These are phyloP conservation scores for Blepharisma japonicum DNA, from an alignment of 73 alveolate genomes.

Conservation along the genomic window DNA sequence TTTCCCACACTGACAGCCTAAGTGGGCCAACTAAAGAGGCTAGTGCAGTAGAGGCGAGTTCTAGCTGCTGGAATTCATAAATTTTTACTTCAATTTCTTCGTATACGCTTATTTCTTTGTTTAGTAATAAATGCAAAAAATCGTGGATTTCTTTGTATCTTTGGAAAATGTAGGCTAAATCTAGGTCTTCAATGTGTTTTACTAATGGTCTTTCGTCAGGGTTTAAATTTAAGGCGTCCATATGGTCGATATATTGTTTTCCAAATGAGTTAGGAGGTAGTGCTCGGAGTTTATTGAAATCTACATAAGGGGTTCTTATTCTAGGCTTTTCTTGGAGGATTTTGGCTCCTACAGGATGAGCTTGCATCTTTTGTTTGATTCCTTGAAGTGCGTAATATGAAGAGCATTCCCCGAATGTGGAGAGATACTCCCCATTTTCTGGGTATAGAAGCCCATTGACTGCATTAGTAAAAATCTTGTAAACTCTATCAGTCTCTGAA, in stretches of 20 bases:
- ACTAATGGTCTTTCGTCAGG: slow-evolving; percentile 60
- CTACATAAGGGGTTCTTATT: slow-evolving; percentile 30
- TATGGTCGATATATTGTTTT: slow-evolving; percentile 42
- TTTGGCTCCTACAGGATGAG: slow-evolving; percentile 40
- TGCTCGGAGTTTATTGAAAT: slow-evolving; percentile 20
- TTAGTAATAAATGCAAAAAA: slow-evolving; percentile 48
- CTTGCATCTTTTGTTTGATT: slow-evolving; percentile 45
- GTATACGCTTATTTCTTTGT: slow-evolving; percentile 34
- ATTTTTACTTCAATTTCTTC: slow-evolving; percentile 59
- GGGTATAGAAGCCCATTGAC: slow-evolving; percentile 40
- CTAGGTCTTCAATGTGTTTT: slow-evolving; percentile 56
- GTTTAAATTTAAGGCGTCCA: slow-evolving; percentile 42
- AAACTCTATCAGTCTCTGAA: not conserved
- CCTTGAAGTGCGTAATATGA: slow-evolving; percentile 39
- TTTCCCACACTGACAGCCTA: slow-evolving; percentile 14
- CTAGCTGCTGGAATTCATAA: slow-evolving; percentile 61
- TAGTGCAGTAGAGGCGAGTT: slow-evolving; percentile 59
- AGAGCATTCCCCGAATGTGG: slow-evolving; percentile 47
- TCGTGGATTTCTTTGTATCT: slow-evolving; percentile 75
- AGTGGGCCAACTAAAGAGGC: slow-evolving; percentile 57
- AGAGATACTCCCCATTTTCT: slow-evolving; percentile 39
- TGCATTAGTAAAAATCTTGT: not conserved
- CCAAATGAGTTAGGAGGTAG: slow-evolving; percentile 58
- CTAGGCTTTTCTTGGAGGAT: slow-evolving; percentile 60
- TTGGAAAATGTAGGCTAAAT: slow-evolving; percentile 58